Percentiles rank a stretch among this genome's conserved stretches.
phyloP scores from a whole-genome alignment of 352 stramenopile genomes.

The Pythium aquatile region DNA sequence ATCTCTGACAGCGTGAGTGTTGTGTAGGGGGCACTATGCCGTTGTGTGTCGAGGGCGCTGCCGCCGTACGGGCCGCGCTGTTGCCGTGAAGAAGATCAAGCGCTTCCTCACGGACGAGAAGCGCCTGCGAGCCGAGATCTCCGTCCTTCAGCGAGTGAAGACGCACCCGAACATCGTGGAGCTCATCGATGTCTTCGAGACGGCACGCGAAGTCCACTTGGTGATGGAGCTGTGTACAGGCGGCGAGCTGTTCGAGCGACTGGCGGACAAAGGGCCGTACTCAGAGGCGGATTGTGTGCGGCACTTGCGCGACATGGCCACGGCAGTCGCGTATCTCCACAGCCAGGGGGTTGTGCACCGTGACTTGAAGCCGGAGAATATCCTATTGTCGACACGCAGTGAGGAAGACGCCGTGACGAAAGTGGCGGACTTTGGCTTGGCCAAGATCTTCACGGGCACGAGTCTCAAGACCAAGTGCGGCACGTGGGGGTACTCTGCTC shows the following conservation, averaged over 20 bases:
- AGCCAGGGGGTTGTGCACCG: constrained; percentile 79
- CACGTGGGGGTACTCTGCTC: constrained; percentile 79
- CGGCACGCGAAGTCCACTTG: constrained; percentile 67
- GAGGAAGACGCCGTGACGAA: constrained; percentile 66
- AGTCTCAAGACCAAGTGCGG: constrained; percentile 81
- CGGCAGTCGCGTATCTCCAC: constrained; percentile 73
- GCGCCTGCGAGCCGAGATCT: constrained; percentile 61
- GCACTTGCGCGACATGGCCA: constrained; percentile 68
- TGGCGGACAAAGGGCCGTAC: constrained; percentile 79
- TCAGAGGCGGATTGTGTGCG: constrained; percentile 79
- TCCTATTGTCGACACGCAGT: constrained; percentile 63
- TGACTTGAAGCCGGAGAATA: constrained; percentile 85
- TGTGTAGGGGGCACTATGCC: constrained; percentile 62
- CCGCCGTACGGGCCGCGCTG: constrained; percentile 40
- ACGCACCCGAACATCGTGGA: constrained; percentile 78
- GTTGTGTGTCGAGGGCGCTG: constrained; percentile 60
- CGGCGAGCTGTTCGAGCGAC: constrained; percentile 77
- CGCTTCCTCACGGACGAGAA: constrained; percentile 74
- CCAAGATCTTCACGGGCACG: constrained; percentile 72
- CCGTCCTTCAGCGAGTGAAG: constrained; percentile 51
- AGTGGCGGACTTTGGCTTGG: constrained; percentile 84
- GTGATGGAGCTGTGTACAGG: constrained; percentile 82
- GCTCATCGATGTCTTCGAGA: constrained; percentile 81
- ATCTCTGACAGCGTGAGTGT: background rate
- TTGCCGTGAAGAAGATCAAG: constrained; percentile 87